Evolutionary conservation across 176 grass and related monocot genomes (phyloP).

Genomic region (Thinopyrum elongatum): DNA sequence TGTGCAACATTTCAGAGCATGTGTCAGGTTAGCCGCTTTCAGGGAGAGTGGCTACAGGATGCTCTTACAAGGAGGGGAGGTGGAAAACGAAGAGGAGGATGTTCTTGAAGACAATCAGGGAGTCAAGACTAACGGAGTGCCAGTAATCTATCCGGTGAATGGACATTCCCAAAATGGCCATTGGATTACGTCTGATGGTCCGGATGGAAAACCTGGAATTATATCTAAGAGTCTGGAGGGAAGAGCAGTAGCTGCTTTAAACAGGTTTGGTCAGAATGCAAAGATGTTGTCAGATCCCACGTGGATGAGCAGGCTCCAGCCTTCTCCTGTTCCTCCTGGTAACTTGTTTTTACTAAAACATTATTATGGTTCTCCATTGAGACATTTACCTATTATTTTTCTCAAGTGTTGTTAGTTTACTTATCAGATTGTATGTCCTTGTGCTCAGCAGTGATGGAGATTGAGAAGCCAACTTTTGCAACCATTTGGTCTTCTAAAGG

Average conservation of each 20-base stretch:
- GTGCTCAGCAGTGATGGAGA: constrained; percentile 18
- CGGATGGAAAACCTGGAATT: constrained; percentile 45
- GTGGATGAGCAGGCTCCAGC: constrained; percentile 42
- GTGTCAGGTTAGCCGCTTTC: constrained; percentile 85
- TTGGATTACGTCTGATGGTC: constrained; percentile 25
- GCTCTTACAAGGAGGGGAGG: constrained; percentile 96
- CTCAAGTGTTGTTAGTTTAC: background rate
- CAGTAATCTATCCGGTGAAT: constrained; percentile 33
- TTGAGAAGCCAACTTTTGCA: constrained; percentile 65
- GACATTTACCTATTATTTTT: background rate
- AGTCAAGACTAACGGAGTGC: constrained; percentile 35
- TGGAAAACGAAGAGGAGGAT: constrained; percentile 48
- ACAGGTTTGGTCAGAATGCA: constrained; percentile 82
- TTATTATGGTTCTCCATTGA: background rate
- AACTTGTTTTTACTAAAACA: constrained; percentile 7
- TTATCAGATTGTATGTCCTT: background rate
- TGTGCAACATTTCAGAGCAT: constrained; percentile 46
- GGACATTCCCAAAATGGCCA: constrained; percentile 47
- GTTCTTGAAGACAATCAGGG: constrained; percentile 39
- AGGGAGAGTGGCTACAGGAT: constrained; percentile 86
- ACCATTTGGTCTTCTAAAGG: constrained; percentile 80
- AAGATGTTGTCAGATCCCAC: constrained; percentile 61
- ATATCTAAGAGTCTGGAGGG: constrained; percentile 73
- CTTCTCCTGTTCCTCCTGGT: constrained; percentile 40
- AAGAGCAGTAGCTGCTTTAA: constrained; percentile 88